These are phyloP conservation scores for Globisporangium cederbergense DNA, from an alignment of 352 stramenopile species.

Conservation along the genomic window DNA sequence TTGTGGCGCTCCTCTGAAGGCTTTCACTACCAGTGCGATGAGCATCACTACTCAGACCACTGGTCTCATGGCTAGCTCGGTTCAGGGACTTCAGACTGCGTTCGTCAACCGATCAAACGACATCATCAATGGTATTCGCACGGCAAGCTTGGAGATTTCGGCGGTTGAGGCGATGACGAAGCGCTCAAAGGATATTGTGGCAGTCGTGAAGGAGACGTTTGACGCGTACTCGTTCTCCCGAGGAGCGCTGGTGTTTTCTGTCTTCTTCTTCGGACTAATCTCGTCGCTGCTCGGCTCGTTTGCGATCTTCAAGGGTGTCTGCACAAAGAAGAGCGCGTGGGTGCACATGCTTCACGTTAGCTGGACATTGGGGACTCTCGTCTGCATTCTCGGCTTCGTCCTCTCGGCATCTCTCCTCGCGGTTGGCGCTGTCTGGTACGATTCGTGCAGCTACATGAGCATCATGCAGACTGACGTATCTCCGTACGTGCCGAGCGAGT, in stretches of 20 bases:
- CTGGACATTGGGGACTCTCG: slow-evolving; percentile 66
- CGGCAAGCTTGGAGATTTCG: slow-evolving; percentile 43
- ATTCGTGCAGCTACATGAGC: slow-evolving; percentile 81
- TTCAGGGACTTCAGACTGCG: slow-evolving; percentile 30
- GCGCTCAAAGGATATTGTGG: slow-evolving; percentile 54
- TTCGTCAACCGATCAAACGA: slow-evolving; percentile 39
- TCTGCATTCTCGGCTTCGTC: slow-evolving; percentile 80
- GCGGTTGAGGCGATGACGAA: slow-evolving; percentile 49
- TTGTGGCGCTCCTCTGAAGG: slow-evolving; percentile 42
- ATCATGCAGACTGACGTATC: slow-evolving; percentile 70
- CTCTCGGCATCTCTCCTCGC: slow-evolving; percentile 66
- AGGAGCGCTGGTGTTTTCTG: slow-evolving; percentile 65
- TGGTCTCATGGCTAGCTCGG: slow-evolving; percentile 27
- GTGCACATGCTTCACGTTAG: slow-evolving; percentile 76
- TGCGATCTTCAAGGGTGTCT: slow-evolving; percentile 73
- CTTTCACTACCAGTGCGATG: slow-evolving; percentile 33
- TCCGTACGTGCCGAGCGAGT: slow-evolving; percentile 60
- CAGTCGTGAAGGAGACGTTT: slow-evolving; percentile 60
- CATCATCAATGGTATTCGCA: slow-evolving; percentile 41
- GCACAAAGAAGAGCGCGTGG: slow-evolving; percentile 68
- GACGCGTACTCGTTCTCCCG: slow-evolving; percentile 77
- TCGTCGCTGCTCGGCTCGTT: slow-evolving; percentile 61
- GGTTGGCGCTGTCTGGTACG: slow-evolving; percentile 74
- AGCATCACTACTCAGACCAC: slow-evolving; percentile 23
- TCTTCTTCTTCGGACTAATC: slow-evolving; percentile 74